Base-by-base conservation (phyloP, 257 asterid genomes). In the Avicennia marina region DNA sequence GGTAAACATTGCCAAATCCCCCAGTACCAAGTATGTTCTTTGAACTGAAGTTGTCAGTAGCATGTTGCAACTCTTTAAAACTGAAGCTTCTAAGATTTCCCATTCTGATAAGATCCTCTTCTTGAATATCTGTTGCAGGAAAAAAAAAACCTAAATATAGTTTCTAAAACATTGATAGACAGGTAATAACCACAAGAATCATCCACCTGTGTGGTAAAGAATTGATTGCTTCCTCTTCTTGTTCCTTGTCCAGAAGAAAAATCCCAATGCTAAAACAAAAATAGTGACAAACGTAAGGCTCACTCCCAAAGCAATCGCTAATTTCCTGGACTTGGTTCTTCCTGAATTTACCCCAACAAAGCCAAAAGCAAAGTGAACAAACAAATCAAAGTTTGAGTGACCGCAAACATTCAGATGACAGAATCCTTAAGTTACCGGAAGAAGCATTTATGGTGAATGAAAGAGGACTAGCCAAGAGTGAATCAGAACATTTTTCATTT, bases 11-110 rank as follows among this genome's bases (percentile, higher is more conserved):
- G 41, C 98, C 97, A 46, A 93, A 93, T 22, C 98, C 98, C 20
- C 98, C 98, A 0, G 82, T 68, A 15, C 98, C 98, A 22, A 93
- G 98, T 51, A 93, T 86, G 75, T 89, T 80, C 74, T 86, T 89
- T 12, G 78, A 41, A 74, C 94, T 85, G 79, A 88, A 93, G 67
- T 75, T 77, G 69, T 75, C 85, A 0, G 98, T 93, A 11, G 95
- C 95, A 8, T 60, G 81, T 33, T 85, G 98, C 47, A 91, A 87
- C 72, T 91, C 98, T 72, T 85, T 91, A 50, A 91, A 83, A 22
- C 90, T 62, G 71, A 91, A 88, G 81, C 70, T 74, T 52, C 76
- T 73, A 26, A 91, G 94, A 54, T 91, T 88, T 42, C 94, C 95
- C 15, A 91, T 62, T 60, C 78, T 73, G 25, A 73, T 81, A 19